Evolutionary conservation across 495 filamentous ascomycete species (phyloP).

Genomic region (Penicillium roqueforti): DNA sequence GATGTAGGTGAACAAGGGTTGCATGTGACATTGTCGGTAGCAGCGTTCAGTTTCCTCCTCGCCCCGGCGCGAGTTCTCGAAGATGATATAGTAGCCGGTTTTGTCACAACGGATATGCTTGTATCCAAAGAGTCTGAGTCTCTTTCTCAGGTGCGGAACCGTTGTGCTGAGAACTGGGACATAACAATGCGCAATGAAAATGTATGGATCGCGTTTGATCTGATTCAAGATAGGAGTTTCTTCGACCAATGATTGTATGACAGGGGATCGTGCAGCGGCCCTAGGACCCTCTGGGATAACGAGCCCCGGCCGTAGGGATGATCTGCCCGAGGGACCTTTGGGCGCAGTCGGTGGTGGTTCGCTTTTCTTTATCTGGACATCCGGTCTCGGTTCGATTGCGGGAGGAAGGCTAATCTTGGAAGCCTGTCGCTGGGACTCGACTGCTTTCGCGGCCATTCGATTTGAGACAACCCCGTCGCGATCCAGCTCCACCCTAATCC

Average conservation of each 20-base stretch:
- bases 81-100: conserved; percentile 86
- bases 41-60: conserved; percentile 76
- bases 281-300: conserved; percentile 48
- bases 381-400: conserved; percentile 24
- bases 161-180: conserved; percentile 86
- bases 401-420: conserved; percentile 25
- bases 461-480: conserved; percentile 77
- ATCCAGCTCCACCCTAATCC: conserved; percentile 79
- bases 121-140: conserved; percentile 72
- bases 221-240: conserved; percentile 57
- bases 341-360: conserved; percentile 77
- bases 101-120: conserved; percentile 75
- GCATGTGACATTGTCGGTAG: conserved; percentile 65
- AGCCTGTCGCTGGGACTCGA: conserved; percentile 60
- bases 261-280: conserved; percentile 38
- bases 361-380: conserved; percentile 38
- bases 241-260: conserved; percentile 50
- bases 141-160: conserved; percentile 78
- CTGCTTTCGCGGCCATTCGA: conserved; percentile 62
- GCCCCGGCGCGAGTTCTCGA: conserved; percentile 69
- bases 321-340: conserved; percentile 76
- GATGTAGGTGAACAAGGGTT: conserved; percentile 81
- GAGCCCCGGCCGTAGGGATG: conserved; percentile 35
- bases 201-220: conserved; percentile 79
- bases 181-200: conserved; percentile 81